Evolutionary conservation across 2,329 filamentous ascomycete species (phyloP), one percentile per base, ranked within the genome.

Genomic region (Lachnellula willkommii): DNA sequence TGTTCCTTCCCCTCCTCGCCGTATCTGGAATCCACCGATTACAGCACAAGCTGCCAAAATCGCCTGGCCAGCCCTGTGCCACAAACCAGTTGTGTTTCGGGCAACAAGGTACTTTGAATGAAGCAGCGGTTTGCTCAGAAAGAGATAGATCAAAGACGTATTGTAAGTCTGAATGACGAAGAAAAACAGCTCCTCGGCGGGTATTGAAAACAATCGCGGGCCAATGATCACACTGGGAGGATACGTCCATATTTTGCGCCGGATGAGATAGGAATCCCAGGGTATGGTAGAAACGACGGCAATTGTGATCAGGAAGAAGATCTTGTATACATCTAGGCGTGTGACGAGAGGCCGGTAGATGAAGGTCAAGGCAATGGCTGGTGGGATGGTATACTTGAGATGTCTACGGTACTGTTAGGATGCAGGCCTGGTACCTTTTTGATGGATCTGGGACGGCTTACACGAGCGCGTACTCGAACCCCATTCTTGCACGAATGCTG

Each of bases 91-190:
- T 64, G 45, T 63, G 43, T 24, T 66, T 37, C 37, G 20, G 12
- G 20, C n/a, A n/a, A 46, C 24, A 3, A 85, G 68, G 61, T 81
- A 81, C 14, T 70, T 69, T 2, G 80, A 74, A 66, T 87, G 88
- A 69, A 81, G 80, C 9, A 73, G 65, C 1, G 79, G 75, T 68
- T 87, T 89, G 70, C 79, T 88, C 20, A 85, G 69, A 1, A 89
- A 70, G 9, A 88, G 75, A 65, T 90, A 90, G 8, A 90, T 68
- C 50, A 89, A 71, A 0, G 82, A 79, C 0, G 87, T 89, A 65
- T 83, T 88, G 70, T 88, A 90, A 1, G 87, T 90, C 71, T 90
- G 88, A 24, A 90, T 81, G 20, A 88, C 71, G 68, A 90, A 90
- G 76, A 90, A 90, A 72, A 90, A 90, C 4, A 90, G 71, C 68